Evolutionary conservation across 148 eudicot species (phyloP).

Genomic region (Nepenthes mirabilis): DNA sequence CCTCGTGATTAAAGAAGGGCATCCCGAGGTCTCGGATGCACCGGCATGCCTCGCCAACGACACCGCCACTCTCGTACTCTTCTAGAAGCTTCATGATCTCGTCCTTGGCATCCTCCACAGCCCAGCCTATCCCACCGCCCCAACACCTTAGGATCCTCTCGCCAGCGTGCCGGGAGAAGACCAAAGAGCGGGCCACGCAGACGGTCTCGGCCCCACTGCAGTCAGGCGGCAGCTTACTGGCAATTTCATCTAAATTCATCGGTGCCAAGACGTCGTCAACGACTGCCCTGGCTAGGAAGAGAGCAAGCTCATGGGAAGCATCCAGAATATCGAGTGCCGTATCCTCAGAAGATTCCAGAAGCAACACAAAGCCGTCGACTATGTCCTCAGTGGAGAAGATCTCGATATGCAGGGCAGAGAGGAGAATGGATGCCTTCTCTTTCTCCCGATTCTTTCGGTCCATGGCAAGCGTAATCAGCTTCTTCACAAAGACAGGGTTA

Average conservation of each 20-base stretch:
- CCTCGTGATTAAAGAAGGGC: slow-evolving; percentile 95
- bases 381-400: slow-evolving; percentile 85
- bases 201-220: slow-evolving; percentile 80
- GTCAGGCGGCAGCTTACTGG: slow-evolving; percentile 39
- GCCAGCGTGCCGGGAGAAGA: slow-evolving; percentile 85
- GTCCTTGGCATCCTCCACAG: slow-evolving; percentile 95
- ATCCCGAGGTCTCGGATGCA: slow-evolving; percentile 91
- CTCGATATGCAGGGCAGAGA: slow-evolving; percentile 84
- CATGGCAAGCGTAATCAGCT: slow-evolving; percentile 84
- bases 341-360: slow-evolving; percentile 87
- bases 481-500: slow-evolving; percentile 72
- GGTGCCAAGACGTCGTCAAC: slow-evolving; percentile 91
- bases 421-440: slow-evolving; percentile 96
- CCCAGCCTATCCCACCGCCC: slow-evolving; percentile 99
- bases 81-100: slow-evolving; percentile 82
- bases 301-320: slow-evolving; percentile 79
- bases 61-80: slow-evolving; percentile 82
- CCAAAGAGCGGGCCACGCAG: slow-evolving; percentile 65
- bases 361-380: slow-evolving; percentile 76
- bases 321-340: slow-evolving; percentile 84
- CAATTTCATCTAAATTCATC: slow-evolving; percentile 68
- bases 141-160: slow-evolving; percentile 93
- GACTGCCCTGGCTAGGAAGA: slow-evolving; percentile 83
- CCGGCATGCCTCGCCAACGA: slow-evolving; percentile 73
- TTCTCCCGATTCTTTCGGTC: slow-evolving; percentile 90